A percentile compares a stretch with the other conserved stretches of the same genome.
Conservation (phyloP, 164 flowering plant genomes). For the Paratinospora sagittata region DNA sequence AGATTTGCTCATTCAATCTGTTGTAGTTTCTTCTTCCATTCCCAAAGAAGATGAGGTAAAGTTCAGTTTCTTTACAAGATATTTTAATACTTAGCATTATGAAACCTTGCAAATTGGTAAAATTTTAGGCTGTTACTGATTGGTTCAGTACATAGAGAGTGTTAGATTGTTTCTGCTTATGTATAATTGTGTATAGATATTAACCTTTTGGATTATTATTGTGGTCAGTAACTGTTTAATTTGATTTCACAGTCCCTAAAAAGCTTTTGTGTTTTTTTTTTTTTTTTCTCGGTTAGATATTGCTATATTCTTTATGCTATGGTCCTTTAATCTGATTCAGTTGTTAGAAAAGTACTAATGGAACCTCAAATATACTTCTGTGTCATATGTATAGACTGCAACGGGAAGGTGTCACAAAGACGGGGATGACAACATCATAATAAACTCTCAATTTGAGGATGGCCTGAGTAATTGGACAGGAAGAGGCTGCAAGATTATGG, state of each 20-base stretch:
- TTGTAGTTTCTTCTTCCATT: conserved; percentile 35
- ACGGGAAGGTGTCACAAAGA: conserved; percentile 11
- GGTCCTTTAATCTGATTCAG: not conserved
- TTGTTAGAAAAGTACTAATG: not conserved
- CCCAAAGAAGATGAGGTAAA: conserved; percentile 30
- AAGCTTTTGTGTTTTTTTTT: not conserved
- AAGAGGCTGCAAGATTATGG: conserved; percentile 69
- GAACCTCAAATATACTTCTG: not conserved
- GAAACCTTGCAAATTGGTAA: not conserved
- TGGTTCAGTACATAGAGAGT: not conserved
- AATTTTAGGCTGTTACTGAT: not conserved
- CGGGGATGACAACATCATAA: conserved; percentile 60
- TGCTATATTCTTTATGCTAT: not conserved
- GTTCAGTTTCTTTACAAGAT: conserved; percentile 3
- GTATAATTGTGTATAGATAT: not conserved
- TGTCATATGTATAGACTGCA: conserved; percentile 13
- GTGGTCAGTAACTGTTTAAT: no score
- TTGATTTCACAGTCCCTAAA: not conserved
- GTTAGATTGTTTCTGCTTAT: no score
- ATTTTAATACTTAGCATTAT: no score
- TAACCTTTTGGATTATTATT: no score
- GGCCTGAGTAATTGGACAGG: conserved; percentile 84
- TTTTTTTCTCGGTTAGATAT: not conserved
- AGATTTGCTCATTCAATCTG: conserved; percentile 61
- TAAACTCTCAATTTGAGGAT: conserved; percentile 75